phyloP scores from a whole-genome alignment of 2,329 filamentous ascomycete genomes.

The Claviceps quebecensis region DNA sequence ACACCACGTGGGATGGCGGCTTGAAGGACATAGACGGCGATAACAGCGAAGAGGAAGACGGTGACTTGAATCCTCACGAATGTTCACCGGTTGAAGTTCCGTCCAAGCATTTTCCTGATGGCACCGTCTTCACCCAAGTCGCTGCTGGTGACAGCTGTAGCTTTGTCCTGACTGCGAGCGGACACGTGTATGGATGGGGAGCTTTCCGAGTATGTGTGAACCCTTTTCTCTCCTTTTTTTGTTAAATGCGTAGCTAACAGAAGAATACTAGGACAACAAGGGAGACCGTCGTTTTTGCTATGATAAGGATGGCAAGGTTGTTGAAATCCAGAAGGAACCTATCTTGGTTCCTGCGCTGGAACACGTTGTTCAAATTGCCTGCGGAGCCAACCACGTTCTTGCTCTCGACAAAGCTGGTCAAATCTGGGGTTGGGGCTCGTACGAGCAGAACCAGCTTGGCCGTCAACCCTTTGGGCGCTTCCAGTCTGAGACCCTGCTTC shows the following conservation, averaged over 20 bases:
- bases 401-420: constrained; percentile 51
- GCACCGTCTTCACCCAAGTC: constrained; percentile 48
- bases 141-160: constrained; percentile 61
- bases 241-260: neutral
- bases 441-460: constrained; percentile 51
- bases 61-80: constrained; percentile 59
- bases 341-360: constrained; percentile 46
- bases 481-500: constrained; percentile 45
- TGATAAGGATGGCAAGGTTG: constrained; percentile 24
- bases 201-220: constrained; percentile 57
- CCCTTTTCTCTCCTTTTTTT: constrained; percentile 13
- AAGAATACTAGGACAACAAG: constrained; percentile 1
- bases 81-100: constrained; percentile 50
- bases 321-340: constrained; percentile 36
- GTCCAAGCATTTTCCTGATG: constrained; percentile 43
- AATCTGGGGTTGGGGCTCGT: constrained; percentile 58
- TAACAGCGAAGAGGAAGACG: constrained; percentile 45
- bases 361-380: constrained; percentile 49
- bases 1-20: constrained; percentile 55
- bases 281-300: constrained; percentile 36
- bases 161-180: constrained; percentile 62
- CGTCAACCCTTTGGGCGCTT: constrained; percentile 47
- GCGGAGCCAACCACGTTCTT: constrained; percentile 58
- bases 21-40: constrained; percentile 41
- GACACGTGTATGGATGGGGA: constrained; percentile 70